Evolutionary conservation across 1,139 yeast genomes (phyloP).

Genomic region (Yamadazyma trypodendri): DNA sequence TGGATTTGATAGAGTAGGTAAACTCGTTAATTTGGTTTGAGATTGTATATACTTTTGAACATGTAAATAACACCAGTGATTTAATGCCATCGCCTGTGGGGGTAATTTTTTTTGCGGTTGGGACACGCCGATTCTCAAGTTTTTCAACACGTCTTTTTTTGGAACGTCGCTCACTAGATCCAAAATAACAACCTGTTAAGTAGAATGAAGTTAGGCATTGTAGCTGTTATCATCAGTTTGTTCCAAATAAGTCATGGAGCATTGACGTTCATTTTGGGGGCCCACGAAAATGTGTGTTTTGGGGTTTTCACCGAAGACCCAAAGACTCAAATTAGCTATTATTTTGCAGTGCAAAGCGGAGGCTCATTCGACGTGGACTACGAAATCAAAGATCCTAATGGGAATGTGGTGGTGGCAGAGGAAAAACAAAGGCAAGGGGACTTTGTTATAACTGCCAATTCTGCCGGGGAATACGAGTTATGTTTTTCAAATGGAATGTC

Average conservation of each 20-base stretch:
- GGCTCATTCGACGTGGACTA: slow-evolving; percentile 86
- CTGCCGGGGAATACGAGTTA: slow-evolving; percentile 84
- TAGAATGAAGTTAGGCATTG: slow-evolving; percentile 3
- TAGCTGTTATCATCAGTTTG: slow-evolving; percentile 6
- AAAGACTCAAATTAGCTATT: slow-evolving; percentile 68
- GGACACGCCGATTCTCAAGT: not conserved
- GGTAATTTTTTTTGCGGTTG: no score
- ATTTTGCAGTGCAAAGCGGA: slow-evolving; percentile 91
- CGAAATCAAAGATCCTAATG: slow-evolving; percentile 67
- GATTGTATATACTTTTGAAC: slow-evolving; percentile 3
- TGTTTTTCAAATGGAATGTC: slow-evolving; percentile 90
- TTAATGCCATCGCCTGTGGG: no score
- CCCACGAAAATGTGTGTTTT: slow-evolving; percentile 76
- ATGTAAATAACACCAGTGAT: slow-evolving; percentile 1
- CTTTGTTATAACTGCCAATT: slow-evolving; percentile 67
- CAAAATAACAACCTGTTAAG: not conserved
- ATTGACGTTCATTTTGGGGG: slow-evolving; percentile 73
- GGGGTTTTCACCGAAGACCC: slow-evolving; percentile 69
- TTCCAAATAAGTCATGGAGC: slow-evolving; percentile 38
- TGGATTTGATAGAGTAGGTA: slow-evolving; percentile 72
- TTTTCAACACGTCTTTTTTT: slow-evolving; percentile 12
- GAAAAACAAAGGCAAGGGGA: slow-evolving; percentile 82
- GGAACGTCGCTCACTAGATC: slow-evolving; percentile 1
- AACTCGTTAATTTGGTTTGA: slow-evolving; percentile 35
- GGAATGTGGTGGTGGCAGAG: slow-evolving; percentile 55